These are phyloP conservation scores for Orychophragmus violaceus DNA, from an alignment of 345 rosid genomes.

Conservation along the genomic window DNA sequence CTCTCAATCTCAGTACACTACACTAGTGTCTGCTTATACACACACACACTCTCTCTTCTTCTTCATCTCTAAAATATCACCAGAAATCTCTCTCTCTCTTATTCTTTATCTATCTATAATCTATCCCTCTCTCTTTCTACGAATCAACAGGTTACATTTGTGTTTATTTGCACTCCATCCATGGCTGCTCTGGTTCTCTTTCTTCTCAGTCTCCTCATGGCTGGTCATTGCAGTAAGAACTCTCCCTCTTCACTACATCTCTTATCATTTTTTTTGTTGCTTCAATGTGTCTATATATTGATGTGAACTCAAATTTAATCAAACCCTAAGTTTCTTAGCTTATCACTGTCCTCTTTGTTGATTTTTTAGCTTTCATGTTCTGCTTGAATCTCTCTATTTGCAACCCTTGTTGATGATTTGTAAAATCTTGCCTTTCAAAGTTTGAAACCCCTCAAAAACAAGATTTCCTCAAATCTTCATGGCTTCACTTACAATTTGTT, in stretches of 20 bases:
- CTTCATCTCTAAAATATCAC: neutral
- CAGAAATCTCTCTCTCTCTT: neutral
- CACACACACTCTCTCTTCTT: neutral
- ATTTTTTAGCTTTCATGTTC: neutral
- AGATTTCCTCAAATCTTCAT: neutral
- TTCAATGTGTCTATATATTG: neutral
- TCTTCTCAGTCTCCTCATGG: conserved; percentile 42
- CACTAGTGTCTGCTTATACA: conserved; percentile 4
- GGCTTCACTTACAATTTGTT: neutral
- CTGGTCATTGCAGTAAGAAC: conserved; percentile 47
- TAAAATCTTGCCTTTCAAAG: neutral
- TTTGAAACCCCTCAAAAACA: neutral
- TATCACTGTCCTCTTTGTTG: neutral
- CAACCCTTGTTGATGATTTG: neutral
- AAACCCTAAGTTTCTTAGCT: neutral
- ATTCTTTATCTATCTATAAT: neutral
- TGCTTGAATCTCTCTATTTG: too few relatives aligned
- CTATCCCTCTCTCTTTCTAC: neutral
- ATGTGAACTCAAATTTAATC: neutral
- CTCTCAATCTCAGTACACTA: conserved; percentile 21
- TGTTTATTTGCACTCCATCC: neutral
- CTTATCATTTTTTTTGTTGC: neutral
- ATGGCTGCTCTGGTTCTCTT: conserved; percentile 46
- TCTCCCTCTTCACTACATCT: neutral
- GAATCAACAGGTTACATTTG: conserved; percentile 5